A percentile compares a stretch with the other conserved stretches of the same genome.
Evolutionary conservation across 352 stramenopile species (phyloP).

Genomic region (Pythium periplocum): DNA sequence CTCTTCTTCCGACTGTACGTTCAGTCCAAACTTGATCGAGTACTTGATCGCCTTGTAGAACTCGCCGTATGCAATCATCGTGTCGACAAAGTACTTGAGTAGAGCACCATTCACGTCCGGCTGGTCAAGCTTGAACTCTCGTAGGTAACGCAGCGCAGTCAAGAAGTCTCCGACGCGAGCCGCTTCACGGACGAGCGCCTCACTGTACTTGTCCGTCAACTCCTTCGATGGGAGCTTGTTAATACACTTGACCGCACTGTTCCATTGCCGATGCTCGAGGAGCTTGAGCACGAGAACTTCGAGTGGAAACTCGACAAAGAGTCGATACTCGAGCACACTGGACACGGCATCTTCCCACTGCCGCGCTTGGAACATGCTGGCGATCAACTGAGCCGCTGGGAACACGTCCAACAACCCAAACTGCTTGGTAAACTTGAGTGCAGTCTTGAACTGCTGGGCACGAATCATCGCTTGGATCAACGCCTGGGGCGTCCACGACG

Average conservation of each 20-base stretch:
- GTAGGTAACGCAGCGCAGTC: constrained; percentile 49
- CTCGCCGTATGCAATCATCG: constrained; percentile 60
- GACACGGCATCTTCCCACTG: constrained; percentile 69
- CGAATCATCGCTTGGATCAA: constrained; percentile 84
- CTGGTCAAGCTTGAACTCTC: constrained; percentile 77
- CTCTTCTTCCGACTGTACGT: constrained; percentile 20
- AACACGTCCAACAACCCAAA: constrained; percentile 75
- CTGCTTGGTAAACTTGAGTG: constrained; percentile 77
- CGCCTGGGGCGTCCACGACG: constrained; percentile 72
- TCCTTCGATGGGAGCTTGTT: constrained; percentile 59
- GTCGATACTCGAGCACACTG: constrained; percentile 65
- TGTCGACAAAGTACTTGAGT: constrained; percentile 53
- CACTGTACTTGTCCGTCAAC: constrained; percentile 30
- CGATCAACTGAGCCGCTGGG: constrained; percentile 50
- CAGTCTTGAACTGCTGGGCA: constrained; percentile 58
- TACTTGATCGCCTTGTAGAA: constrained; percentile 90
- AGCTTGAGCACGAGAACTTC: constrained; percentile 60
- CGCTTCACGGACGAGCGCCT: constrained; percentile 52
- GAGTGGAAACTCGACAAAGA: constrained; percentile 67
- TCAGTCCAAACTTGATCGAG: constrained; percentile 74
- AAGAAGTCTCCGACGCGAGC: constrained; percentile 70
- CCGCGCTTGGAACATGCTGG: constrained; percentile 61
- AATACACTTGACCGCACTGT: constrained; percentile 70
- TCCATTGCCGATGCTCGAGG: constrained; percentile 66
- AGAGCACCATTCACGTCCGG: constrained; percentile 29